A percentile compares a stretch with the other conserved stretches of the same genome.
Evolutionary conservation across 2,329 filamentous ascomycete species (phyloP).

Genomic region (Helminthosporium solani): DNA sequence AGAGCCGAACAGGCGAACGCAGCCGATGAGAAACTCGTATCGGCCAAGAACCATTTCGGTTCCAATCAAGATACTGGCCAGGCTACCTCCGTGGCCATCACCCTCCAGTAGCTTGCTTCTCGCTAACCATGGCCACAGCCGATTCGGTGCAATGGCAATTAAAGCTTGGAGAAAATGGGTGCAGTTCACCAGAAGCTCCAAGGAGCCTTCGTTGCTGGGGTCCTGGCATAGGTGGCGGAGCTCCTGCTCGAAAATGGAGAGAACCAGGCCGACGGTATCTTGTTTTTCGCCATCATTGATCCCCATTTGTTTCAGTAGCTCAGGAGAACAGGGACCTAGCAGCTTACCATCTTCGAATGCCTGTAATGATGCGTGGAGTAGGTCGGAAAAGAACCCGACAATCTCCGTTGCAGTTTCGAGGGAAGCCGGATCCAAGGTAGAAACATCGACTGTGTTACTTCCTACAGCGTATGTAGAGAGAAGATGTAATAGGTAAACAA

Average conservation of each 20-base stretch:
- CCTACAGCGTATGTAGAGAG: slow-evolving; percentile 67
- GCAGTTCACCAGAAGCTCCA: slow-evolving; percentile 71
- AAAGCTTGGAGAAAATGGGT: slow-evolving; percentile 77
- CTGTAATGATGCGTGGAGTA: slow-evolving; percentile 55
- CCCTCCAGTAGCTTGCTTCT: slow-evolving; percentile 77
- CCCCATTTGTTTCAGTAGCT: slow-evolving; percentile 31
- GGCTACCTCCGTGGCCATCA: slow-evolving; percentile 71
- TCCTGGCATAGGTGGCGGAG: slow-evolving; percentile 50
- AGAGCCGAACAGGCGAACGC: slow-evolving; percentile 70
- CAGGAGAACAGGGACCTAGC: slow-evolving; percentile 25
- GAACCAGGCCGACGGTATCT: slow-evolving; percentile 79
- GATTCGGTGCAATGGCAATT: slow-evolving; percentile 70
- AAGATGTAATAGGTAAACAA: slow-evolving; percentile 76
- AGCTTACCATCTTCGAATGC: slow-evolving; percentile 17
- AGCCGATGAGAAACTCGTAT: slow-evolving; percentile 74
- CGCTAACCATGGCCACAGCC: slow-evolving; percentile 87
- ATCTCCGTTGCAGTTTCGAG: slow-evolving; percentile 69
- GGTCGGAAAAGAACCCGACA: slow-evolving; percentile 69
- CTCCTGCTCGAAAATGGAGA: slow-evolving; percentile 78
- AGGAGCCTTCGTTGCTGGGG: slow-evolving; percentile 62
- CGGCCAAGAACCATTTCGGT: slow-evolving; percentile 75
- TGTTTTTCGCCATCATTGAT: slow-evolving; percentile 53
- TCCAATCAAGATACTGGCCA: slow-evolving; percentile 76
- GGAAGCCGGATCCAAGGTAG: slow-evolving; percentile 51
- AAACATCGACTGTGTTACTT: slow-evolving; percentile 51